These are phyloP conservation scores for Hysterangium stoloniferum DNA, from an alignment of 768 basidiomycete species.

Conservation along the genomic window DNA sequence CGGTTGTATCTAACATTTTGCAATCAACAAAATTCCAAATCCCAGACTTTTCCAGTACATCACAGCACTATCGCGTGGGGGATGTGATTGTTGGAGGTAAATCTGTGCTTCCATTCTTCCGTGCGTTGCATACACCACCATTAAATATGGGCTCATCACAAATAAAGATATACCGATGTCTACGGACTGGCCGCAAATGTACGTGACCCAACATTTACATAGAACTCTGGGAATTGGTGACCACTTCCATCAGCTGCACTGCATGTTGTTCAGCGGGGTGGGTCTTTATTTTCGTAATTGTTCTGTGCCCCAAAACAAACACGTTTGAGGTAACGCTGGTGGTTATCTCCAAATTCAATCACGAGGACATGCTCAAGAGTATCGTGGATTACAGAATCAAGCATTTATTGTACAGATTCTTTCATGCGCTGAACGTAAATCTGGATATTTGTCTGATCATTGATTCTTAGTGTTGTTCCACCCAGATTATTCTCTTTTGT, in stretches of 20 bases:
- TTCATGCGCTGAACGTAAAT: neutral
- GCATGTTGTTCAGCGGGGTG: slow-evolving; percentile 47
- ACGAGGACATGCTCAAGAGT: slow-evolving; percentile 52
- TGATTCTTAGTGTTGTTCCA: slow-evolving; percentile 44
- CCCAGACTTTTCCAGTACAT: slow-evolving; percentile 36
- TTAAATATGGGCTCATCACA: too few species aligned
- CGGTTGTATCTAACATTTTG: slow-evolving; percentile 51
- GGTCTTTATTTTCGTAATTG: slow-evolving; percentile 16
- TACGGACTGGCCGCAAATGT: slow-evolving; percentile 60
- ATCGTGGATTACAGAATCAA: slow-evolving; percentile 50
- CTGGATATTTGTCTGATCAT: too few species aligned
- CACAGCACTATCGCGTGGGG: neutral
- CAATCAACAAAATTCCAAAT: slow-evolving; percentile 48
- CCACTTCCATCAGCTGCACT: slow-evolving; percentile 39
- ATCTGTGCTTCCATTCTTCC: slow-evolving; percentile 58
- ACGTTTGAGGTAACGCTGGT: slow-evolving; percentile 40
- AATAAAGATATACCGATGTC: slow-evolving; percentile 39
- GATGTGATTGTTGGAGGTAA: too few species aligned
- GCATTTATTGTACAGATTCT: slow-evolving; percentile 39
- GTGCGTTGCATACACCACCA: too few species aligned
- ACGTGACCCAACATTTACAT: too few species aligned
- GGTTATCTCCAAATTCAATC: slow-evolving; percentile 55
- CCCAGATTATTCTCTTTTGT: slow-evolving; percentile 48
- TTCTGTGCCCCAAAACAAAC: neutral
- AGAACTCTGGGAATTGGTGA: slow-evolving; percentile 19